phyloP scores from a whole-genome alignment of 2,329 filamentous ascomycete species.

The Reticulascus tulasneorum region DNA sequence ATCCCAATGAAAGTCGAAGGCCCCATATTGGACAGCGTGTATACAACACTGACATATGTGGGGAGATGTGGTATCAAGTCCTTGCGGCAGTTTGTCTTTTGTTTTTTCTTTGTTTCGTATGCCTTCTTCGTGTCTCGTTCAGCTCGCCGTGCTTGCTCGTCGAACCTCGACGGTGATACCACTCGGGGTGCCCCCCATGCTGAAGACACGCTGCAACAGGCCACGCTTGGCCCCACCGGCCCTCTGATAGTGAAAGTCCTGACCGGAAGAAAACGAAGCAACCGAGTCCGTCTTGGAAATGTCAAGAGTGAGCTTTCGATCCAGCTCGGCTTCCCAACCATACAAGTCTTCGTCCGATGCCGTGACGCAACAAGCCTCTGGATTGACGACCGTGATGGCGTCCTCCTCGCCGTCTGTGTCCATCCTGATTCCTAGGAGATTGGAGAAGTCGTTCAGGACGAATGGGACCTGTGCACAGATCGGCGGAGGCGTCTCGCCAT shows the following conservation, averaged over 20 bases:
- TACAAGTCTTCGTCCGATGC: constrained; percentile 39
- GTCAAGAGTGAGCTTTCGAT: constrained; percentile 20
- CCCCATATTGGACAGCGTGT: neutral
- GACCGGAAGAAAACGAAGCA: constrained; percentile 6
- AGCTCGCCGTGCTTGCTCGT: constrained; percentile 11
- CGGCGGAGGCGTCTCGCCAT: constrained; percentile 2
- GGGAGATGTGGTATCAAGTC: constrained; percentile 2
- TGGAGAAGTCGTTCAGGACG: constrained; percentile 31
- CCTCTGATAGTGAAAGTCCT: constrained; percentile 22
- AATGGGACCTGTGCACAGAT: constrained; percentile 2
- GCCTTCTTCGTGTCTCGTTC: neutral
- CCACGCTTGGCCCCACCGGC: constrained; percentile 25
- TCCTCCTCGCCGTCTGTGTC: constrained; percentile 22
- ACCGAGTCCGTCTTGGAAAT: constrained; percentile 3
- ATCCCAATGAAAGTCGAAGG: constrained; percentile 3
- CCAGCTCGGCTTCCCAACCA: constrained; percentile 51
- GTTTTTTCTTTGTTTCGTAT: no score
- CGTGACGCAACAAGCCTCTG: constrained; percentile 21
- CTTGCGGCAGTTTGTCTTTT: neutral
- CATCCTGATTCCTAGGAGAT: constrained; percentile 30
- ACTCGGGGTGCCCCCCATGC: constrained; percentile 14
- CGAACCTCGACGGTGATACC: constrained; percentile 7
- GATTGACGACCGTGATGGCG: constrained; percentile 21
- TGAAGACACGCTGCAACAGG: constrained; percentile 38
- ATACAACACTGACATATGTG: constrained; percentile 4